Base-by-base conservation (phyloP, 805 yeast species). In the Wickerhamomyces xylosicus region DNA sequence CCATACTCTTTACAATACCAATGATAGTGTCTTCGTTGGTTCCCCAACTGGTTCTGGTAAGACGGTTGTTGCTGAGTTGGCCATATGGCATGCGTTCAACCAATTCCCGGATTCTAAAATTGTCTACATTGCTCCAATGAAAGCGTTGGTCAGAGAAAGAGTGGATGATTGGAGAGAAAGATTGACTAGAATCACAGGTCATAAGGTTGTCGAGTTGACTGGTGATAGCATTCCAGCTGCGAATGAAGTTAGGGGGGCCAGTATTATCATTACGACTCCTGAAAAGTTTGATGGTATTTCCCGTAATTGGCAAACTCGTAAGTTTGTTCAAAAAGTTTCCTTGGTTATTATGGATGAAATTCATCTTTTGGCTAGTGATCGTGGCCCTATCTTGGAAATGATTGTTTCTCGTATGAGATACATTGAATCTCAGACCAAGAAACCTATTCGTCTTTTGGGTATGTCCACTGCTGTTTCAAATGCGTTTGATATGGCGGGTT, bases 11-110 rank as follows among this genome's bases (percentile, higher is more conserved):
- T 92, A 89, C 62, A 78, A 92, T 57, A 63, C 81, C 1, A 74
- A 82, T 45, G 71, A 81, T 2, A 84, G 83, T 56, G 89, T 82
- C 0, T 84, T 92, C 58, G 85, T 92, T 34, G 99, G 99, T 9
- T 87, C 97, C 0, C 99, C 99, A 3, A 92, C 98, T 2, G 98
- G 98, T 19, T 90, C 97, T 0, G 99, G 99, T 48, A 92, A 92
- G 59, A 92, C 98, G 0, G 82, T 92, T 27, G 97, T 94, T 21
- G 95, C 97, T 0, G 99, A 92, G 55, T 61, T 92, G 40, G 97
- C 97, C 0, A 85, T 92, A 14, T 92, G 97, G 97, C 90, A 87
- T 56, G 97, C 98, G 1, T 83, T 90, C 57, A 74, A 71, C 35
- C 81, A 83, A 35, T 77, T 70, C 41, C 96, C 97, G 0, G 89